Base-by-base conservation (phyloP, 768 basidiomycete species). In the Russula sp. region DNA sequence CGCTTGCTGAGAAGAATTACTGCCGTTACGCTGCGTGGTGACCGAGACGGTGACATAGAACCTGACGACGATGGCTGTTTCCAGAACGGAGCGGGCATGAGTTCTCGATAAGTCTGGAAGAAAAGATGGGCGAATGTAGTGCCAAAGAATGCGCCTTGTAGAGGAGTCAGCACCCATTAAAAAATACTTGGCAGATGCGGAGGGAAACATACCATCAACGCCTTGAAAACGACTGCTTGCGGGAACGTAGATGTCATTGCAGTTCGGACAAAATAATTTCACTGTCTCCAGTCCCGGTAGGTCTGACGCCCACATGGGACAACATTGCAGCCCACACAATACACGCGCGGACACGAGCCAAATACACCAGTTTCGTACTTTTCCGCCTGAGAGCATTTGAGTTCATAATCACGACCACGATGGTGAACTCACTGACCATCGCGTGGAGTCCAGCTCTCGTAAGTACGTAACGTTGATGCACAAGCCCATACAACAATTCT, bases 71-170 rank as follows among this genome's bases (percentile, higher is more conserved):
- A 76, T 14, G 81, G 79, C 7, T 85, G 82, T 68, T 89, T 91
- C 84, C 85, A 94, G 78, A 94, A 98, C 2, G 95, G 93, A 28
- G 93, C 92, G 0, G 95, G 91, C 10, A 92, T 86, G n/a, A 95
- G 83, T 73, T 96, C 94, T 28, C 92, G 90, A 78, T 96, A 98
- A 67, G 91, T 94, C 73, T 98, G 94, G 83, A 98, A 98, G 79
- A 98, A 96, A 28, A 99, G 81, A 72, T 98, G 94, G 1, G 95
- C 82, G 75, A 99, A 99, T n/a, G 96, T 98, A 0, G 96, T 98
- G 24, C 97, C 97, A 78, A 99, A 99, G 79, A 98, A 99, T 13
- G 97, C 97, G 67, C 96, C 95, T 98, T 67, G 40, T 65, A 62
- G 70, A 38, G 53, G 16, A 36, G 20, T 16, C 22, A 26, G 54